Evolutionary conservation across 2,329 filamentous ascomycete species (phyloP).

Genomic region (Metarhizium brunneum): DNA sequence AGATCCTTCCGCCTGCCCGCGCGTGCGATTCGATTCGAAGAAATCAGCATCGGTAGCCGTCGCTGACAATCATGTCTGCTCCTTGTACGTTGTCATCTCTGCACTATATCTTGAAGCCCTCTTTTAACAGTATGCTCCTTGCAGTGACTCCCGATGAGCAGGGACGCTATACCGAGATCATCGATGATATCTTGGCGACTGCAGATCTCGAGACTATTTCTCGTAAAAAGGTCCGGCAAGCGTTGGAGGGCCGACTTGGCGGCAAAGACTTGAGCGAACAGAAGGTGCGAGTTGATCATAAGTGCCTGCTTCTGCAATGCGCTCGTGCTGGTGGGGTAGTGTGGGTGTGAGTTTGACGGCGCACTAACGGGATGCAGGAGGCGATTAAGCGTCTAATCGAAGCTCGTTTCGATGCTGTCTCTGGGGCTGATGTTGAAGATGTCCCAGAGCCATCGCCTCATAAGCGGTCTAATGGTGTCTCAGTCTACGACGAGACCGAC

Average conservation of each 20-base stretch:
- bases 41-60: neutral
- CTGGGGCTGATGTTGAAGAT: slow-evolving; percentile 38
- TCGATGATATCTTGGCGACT: slow-evolving; percentile 48
- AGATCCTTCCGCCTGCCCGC: neutral
- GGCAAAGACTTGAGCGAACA: slow-evolving; percentile 49
- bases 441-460: slow-evolving; percentile 20
- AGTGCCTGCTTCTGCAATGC: neutral
- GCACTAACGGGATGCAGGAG: slow-evolving; percentile 32
- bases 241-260: slow-evolving; percentile 43
- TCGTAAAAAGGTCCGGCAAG: slow-evolving; percentile 51
- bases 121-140: neutral
- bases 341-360: neutral
- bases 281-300: slow-evolving; percentile 33
- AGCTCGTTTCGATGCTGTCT: slow-evolving; percentile 63
- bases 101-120: neutral
- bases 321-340: neutral
- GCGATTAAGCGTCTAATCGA: slow-evolving; percentile 66
- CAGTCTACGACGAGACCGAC: slow-evolving; percentile 34
- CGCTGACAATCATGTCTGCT: slow-evolving; percentile 12
- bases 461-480: slow-evolving; percentile 27
- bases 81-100: slow-evolving; percentile 12
- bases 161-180: slow-evolving; percentile 45
- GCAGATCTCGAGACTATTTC: slow-evolving; percentile 55
- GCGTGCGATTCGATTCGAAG: neutral
- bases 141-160: slow-evolving; percentile 42